These are phyloP conservation scores for Cucumis cinereus DNA, from an alignment of 306 rosid species.

Conservation along the genomic window DNA sequence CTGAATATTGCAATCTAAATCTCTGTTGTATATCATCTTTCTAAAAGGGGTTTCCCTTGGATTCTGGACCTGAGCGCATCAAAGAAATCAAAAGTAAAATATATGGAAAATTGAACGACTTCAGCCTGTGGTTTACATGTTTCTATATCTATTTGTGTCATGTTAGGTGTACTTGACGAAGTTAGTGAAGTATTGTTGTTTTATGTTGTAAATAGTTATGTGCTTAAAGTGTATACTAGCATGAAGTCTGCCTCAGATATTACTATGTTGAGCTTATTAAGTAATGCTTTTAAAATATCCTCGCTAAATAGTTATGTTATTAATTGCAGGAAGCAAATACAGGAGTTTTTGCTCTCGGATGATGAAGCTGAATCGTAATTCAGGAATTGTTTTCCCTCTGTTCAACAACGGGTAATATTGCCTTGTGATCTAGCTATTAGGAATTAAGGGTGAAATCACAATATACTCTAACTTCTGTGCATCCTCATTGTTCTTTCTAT, in stretches of 20 bases:
- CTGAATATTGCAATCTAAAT: neutral
- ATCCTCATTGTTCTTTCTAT: neutral
- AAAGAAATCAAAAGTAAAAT: neutral
- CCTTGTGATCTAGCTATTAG: neutral
- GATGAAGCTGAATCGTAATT: conserved; percentile 42
- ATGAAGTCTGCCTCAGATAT: neutral
- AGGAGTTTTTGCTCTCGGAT: conserved; percentile 75
- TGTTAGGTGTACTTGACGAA: neutral
- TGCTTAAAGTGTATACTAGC: neutral
- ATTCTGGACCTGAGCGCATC: neutral
- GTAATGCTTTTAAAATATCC: neutral
- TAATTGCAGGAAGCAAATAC: conserved; percentile 70
- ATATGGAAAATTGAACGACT: neutral
- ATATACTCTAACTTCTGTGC: neutral
- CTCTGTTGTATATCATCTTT: neutral
- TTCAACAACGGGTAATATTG: neutral
- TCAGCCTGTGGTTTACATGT: neutral
- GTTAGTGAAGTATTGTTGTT: neutral
- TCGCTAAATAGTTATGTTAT: neutral
- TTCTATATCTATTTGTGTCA: neutral
- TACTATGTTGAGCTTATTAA: neutral
- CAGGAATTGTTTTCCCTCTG: neutral
- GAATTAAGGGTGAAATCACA: too few species aligned
- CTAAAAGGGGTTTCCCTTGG: neutral
- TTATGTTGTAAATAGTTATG: neutral